Evolutionary conservation across 352 stramenopile species (phyloP), one percentile per base, ranked within the genome.

Genomic region (Phytopythium boreale): DNA sequence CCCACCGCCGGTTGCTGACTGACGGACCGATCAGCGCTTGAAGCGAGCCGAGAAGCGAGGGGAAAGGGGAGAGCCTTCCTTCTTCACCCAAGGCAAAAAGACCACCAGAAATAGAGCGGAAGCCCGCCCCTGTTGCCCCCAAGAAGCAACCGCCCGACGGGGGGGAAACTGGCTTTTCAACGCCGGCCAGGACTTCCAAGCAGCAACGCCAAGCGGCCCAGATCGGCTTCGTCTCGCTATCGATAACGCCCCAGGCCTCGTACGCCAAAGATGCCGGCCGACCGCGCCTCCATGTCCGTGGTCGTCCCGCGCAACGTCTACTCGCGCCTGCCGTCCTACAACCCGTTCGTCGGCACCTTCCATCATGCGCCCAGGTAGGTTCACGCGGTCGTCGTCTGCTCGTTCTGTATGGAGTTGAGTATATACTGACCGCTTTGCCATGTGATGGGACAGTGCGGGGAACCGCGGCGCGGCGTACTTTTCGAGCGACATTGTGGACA

Each of bases 311-410:
- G 73, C 68, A 87, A 87, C 62, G 84, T 96, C 62, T 96, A 93
- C 67, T 88, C 87, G 50, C 82, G 87, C 31, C 74, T 96, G 59
- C 87, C 88, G 43, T 86, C 86, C 41, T 94, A 95, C 70, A 96
- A 96, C 71, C 88, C 88, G 56, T 96, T 92, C 55, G 85, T 96
- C 36, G 88, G 88, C 74, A 95, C 87, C 26, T 96, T 96, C 71
- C 88, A 96, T 63, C 87, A 96, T 68, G 88, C 88, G n/a, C 88
- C 88, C 43, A 96, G 84, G 84, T 93, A 69, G 56, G 64, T 61
- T 49, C 14, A 2, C 6, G 10, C 34, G 34, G 34, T 14, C 6
- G 34, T 39, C 34, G 34, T 39, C 34, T 39, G 34, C 34, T 14
- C 10, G 34, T 39, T 39, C 6, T 39, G 4, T 39, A 39, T 39